Evolutionary conservation across 1,284 basidiomycete species (phyloP).

Genomic region (Dichomitus squalens): DNA sequence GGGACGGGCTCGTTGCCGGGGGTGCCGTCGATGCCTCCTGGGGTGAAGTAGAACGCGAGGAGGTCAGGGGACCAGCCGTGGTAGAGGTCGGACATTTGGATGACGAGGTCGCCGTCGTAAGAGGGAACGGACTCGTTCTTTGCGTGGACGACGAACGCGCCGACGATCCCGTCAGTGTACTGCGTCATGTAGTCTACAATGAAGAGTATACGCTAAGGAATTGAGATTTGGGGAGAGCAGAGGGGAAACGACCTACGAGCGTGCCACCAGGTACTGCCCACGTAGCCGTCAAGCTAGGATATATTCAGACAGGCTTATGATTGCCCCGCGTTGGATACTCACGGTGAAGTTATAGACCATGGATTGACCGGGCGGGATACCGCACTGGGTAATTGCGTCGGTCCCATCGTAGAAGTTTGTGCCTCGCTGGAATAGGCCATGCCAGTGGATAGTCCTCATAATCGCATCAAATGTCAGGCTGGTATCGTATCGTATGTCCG

Average conservation of each 20-base stretch:
- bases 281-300: constrained; percentile 20
- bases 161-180: constrained; percentile 50
- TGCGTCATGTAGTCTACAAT: constrained; percentile 35
- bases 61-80: constrained; percentile 35
- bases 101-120: constrained; percentile 39
- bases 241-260: constrained; percentile 18
- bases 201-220: background rate
- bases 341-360: constrained; percentile 48
- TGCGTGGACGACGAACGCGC: constrained; percentile 34
- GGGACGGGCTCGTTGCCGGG: constrained; percentile 43
- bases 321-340: background rate
- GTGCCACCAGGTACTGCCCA: constrained; percentile 29
- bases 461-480: background rate
- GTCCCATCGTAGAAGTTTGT: constrained; percentile 50
- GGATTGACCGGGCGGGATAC: constrained; percentile 46
- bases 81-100: constrained; percentile 42
- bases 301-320: background rate
- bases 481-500: background rate
- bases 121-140: constrained; percentile 29
- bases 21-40: constrained; percentile 34
- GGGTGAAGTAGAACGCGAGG: constrained; percentile 33
- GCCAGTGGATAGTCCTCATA: constrained; percentile 44
- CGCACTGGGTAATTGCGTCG: constrained; percentile 50
- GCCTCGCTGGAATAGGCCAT: constrained; percentile 40
- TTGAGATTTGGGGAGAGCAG: background rate